Evolutionary conservation across 257 asterid genomes (phyloP), one percentile per base, ranked within the genome.

Genomic region (Solanum dulcamara): DNA sequence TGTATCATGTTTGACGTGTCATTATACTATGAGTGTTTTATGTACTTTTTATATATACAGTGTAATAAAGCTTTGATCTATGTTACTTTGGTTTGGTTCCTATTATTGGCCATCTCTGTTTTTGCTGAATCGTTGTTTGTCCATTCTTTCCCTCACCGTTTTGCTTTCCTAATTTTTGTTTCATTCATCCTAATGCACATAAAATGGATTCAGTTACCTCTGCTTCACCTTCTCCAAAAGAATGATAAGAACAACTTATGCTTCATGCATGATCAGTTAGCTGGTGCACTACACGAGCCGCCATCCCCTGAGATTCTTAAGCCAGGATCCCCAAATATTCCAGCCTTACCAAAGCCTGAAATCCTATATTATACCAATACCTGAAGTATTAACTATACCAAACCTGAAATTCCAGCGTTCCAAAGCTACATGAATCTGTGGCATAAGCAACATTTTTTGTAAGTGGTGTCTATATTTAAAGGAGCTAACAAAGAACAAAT

Each of bases 371-470:
- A 6, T 71, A 7, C 86, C 85, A 44, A 88, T 80, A 30, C 85
- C 83, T 22, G 80, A 86, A 24, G 7, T 81, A 4, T 81, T 82
- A 44, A 38, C 11, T 40, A 80, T 84, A n/a, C 87, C 89, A 67
- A 85, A 12, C 81, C 88, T n/a, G 75, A 83, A 7, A 6, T 86
- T 10, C 89, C 90, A 13, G 30, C 80, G 46, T 88, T 57, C 91
- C 89, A 13, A 86, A 88, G 67, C 88, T 68, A 35, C 18, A 35
- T 35, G 79, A 35, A 35, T 68, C 9, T 20, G 28, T 33, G 28
- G 15, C 4, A 2, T 68, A 35, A n/a, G 6, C 48, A 67, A 67
- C 0, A 18, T 7, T 67, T 66, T 15, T 67, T 5, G 0, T 33
- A 33, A 10, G 44, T 15, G 5, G 14, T 0, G 48, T 68, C 2